Base-by-base conservation (phyloP, 345 rosid species). In the Hibiscus tridactylites region DNA sequence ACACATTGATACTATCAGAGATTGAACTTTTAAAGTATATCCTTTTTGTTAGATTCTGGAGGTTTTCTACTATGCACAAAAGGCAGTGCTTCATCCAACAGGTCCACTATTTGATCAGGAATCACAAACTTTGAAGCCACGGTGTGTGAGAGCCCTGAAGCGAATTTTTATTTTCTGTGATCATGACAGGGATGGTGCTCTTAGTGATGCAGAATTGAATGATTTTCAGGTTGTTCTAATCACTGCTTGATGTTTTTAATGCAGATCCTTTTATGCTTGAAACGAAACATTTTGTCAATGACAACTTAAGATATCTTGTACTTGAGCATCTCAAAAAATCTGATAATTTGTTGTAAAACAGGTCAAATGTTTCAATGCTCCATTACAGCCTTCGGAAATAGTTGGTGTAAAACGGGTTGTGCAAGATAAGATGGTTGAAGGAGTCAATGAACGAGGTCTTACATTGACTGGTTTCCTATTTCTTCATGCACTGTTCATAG, bases 311-410 rank as follows among this genome's bases (percentile, higher is more conserved):
- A 52, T 72, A 9, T 60, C 31, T 65, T 56, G 44, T 77, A 11
- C n/a, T 42, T 71, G 53, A 35, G 61, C 47, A 19, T 71, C 74
- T 35, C 61, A 62, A 73, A 73, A 37, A 62, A 74, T 80, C 82
- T 84, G 65, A 79, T 71, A 37, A 8, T 62, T 61, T 17, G 29
- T 70, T 83, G 65, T 54, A 66, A 72, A 70, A 73, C 89, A 95
- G 98, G 97, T 95, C 85, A 92, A 86, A 82, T 95, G 99, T 81
- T 95, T 95, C 84, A 88, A 88, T 73, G 92, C 98, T 77, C 97
- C 98, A 13, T 77, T 95, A 73, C 98, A 90, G 78, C 94, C 97
- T 79, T 92, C 98, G 59, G 99, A 95, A 86, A 90, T 95, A 65
- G 87, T 86, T 11, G 96, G 88, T 60, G 99, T 95, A 19, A 95